Evolutionary conservation across 257 asterid species (phyloP).

Genomic region (Gentiana dahurica): DNA sequence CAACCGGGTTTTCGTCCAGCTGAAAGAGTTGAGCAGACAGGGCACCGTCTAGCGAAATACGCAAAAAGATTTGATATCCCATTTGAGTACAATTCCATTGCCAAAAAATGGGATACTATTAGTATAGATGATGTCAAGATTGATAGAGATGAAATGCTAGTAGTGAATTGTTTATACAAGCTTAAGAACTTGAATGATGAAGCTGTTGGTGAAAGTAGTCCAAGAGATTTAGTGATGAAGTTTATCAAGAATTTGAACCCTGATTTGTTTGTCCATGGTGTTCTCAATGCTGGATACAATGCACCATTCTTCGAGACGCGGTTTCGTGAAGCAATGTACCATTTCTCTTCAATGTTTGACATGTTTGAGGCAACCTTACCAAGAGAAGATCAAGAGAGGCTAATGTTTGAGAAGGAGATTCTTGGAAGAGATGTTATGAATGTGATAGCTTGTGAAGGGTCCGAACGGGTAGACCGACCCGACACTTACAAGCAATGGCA

Average conservation of each 20-base stretch:
- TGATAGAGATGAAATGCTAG: constrained; percentile 37
- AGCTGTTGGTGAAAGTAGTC: constrained; percentile 17
- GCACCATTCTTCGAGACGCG: constrained; percentile 33
- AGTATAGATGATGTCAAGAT: constrained; percentile 35
- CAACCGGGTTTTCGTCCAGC: constrained; percentile 56
- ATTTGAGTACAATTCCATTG: constrained; percentile 44
- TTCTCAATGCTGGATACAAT: constrained; percentile 30
- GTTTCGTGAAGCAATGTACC: constrained; percentile 36
- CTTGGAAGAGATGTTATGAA: constrained; percentile 47
- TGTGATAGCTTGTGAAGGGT: constrained; percentile 46
- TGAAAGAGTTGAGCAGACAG: constrained; percentile 52
- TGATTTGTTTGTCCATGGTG: constrained; percentile 32
- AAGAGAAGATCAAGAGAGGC: constrained; percentile 30
- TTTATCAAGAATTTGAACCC: constrained; percentile 33
- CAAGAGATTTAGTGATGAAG: constrained; percentile 29
- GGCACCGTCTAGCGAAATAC: constrained; percentile 28
- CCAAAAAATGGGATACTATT: constrained; percentile 52
- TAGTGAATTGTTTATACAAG: constrained; percentile 48
- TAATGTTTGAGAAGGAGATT: constrained; percentile 34
- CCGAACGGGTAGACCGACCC: constrained; percentile 37
- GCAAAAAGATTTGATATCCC: constrained; percentile 44
- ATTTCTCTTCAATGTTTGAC: constrained; percentile 42
- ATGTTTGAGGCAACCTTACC: constrained; percentile 44
- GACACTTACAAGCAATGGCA: constrained; percentile 53
- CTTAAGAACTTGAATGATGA: constrained; percentile 43